Conservation (phyloP, 225 moss, liverwort and hornwort genomes). For the Anthoceros angustus region DNA sequence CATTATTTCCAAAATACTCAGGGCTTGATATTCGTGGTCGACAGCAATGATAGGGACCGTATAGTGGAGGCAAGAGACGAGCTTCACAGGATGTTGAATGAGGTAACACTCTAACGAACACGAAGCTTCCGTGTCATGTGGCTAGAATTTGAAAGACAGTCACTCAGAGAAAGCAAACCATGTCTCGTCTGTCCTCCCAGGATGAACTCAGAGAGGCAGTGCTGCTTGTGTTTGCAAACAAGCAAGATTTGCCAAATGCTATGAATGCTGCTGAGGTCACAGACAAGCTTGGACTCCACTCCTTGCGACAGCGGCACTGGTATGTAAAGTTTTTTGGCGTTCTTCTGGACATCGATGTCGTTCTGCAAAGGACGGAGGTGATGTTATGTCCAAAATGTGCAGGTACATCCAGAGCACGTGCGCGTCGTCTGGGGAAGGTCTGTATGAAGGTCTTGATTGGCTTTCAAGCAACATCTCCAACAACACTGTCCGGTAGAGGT, state of each 20-base stretch:
- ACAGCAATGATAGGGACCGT: slow-evolving; percentile 85
- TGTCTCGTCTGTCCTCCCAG: slow-evolving; percentile 10
- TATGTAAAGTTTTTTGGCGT: slow-evolving; percentile 5
- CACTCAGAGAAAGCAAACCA: no score
- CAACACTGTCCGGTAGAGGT: slow-evolving; percentile 11
- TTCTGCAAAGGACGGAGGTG: no score
- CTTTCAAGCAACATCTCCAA: slow-evolving; percentile 82
- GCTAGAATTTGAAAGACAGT: no score
- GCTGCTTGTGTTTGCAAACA: slow-evolving; percentile 76
- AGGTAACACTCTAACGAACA: not conserved
- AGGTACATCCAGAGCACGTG: slow-evolving; percentile 76
- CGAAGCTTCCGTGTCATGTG: not conserved
- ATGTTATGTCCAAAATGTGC: no score
- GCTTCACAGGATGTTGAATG: slow-evolving; percentile 82
- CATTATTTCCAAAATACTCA: slow-evolving; percentile 89
- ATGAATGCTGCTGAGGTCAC: slow-evolving; percentile 96
- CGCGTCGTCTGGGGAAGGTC: slow-evolving; percentile 80
- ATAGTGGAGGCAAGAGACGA: slow-evolving; percentile 85
- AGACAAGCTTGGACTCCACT: slow-evolving; percentile 81
- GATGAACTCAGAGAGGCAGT: slow-evolving; percentile 85
- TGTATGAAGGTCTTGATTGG: slow-evolving; percentile 93
- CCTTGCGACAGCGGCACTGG: slow-evolving; percentile 92
- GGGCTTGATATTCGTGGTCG: slow-evolving; percentile 90
- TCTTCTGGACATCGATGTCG: no score
- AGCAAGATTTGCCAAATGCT: slow-evolving; percentile 83